Base-by-base conservation (phyloP, 2,329 filamentous ascomycete species). In the Metarhizium brunneum region DNA sequence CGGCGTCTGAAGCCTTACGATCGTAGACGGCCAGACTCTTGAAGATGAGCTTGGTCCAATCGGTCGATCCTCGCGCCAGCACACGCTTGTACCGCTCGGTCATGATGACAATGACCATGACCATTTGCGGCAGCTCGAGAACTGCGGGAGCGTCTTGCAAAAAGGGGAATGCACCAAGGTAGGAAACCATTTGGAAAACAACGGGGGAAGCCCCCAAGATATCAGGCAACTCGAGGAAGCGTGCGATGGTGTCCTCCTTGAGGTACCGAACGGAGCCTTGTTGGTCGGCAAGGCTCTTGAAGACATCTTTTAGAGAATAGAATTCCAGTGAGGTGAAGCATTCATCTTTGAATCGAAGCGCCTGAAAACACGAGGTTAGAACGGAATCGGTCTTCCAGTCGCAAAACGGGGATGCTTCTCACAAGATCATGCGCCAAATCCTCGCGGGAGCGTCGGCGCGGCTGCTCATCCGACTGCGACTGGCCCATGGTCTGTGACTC, bases 171-270 rank as follows among this genome's bases (percentile, higher is more conserved):
- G 87, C 84, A 36, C 84, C 87, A 1, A 90, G 74, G 61, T 85
- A 87, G 4, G 84, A 85, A 2, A 85, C 68, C 77, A 89, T 86
- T 63, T 88, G 85, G 64, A 88, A 90, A 49, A 90, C 65, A 47
- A 90, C 78, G 2, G 85, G 79, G 4, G 85, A 86, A 7, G 81
- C 85, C 52, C 77, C 79, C 30, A 90, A 72, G 30, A 85, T 78
- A 65, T 90, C 86, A 3, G 87, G 87, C 20, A 91, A 78, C 69
- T 88, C 85, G 48, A 91, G 80, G 67, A 88, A 90, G 38, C 85
- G 80, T 57, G 83, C 80, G 60, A 90, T 72, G 11, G 86, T 89
- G 53, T 86, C 81, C 65, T 73, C 85, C 64, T 83, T 87, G 60
- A 89, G 79, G 66, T 88, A 88, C 53, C 76, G 76, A 50, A 88